Percentiles rank a stretch among this genome's conserved stretches.
phyloP scores from a whole-genome alignment of 2,329 filamentous ascomycete genomes.

The Phyllosticta citribraziliensis region DNA sequence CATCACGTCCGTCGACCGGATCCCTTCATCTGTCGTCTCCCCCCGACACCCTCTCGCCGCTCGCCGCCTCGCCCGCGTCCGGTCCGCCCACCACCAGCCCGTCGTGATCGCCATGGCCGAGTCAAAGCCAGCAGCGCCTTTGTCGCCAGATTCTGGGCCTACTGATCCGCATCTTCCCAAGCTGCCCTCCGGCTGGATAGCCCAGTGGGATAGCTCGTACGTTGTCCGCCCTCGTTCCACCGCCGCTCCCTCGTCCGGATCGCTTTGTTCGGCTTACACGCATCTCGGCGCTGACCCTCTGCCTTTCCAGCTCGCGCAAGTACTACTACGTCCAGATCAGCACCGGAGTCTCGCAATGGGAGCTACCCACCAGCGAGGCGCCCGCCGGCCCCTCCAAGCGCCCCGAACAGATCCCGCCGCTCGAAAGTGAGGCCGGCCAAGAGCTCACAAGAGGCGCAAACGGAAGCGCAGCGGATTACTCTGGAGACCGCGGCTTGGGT shows the following conservation, averaged over 20 bases:
- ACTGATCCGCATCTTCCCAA: constrained; percentile 28
- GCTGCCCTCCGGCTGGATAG: constrained; percentile 30
- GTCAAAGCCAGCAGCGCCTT: not conserved
- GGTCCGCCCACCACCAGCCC: constrained; percentile 1
- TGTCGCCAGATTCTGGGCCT: constrained; percentile 29
- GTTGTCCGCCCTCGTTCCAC: constrained; percentile 12
- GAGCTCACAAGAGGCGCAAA: constrained; percentile 1
- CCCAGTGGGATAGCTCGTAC: constrained; percentile 31
- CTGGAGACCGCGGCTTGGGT: constrained; percentile 9
- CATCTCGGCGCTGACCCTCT: constrained; percentile 2
- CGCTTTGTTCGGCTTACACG: constrained; percentile 20
- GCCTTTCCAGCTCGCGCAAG: constrained; percentile 28
- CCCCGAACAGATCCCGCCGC: constrained; percentile 6
- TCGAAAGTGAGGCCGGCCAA: not conserved
- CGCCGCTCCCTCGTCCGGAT: constrained; percentile 3
- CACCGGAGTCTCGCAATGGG: constrained; percentile 64
- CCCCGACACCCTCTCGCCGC: not conserved
- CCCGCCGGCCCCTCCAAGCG: constrained; percentile 5
- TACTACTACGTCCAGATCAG: constrained; percentile 55
- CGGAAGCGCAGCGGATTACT: constrained; percentile 8
- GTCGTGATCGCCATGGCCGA: constrained; percentile 6
- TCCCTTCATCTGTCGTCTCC: not conserved
- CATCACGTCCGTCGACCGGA: not conserved
- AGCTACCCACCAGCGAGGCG: constrained; percentile 46
- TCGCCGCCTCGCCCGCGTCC: not conserved